Evolutionary conservation across 768 basidiomycete genomes (phyloP).

Genomic region (Pholiota conissans): DNA sequence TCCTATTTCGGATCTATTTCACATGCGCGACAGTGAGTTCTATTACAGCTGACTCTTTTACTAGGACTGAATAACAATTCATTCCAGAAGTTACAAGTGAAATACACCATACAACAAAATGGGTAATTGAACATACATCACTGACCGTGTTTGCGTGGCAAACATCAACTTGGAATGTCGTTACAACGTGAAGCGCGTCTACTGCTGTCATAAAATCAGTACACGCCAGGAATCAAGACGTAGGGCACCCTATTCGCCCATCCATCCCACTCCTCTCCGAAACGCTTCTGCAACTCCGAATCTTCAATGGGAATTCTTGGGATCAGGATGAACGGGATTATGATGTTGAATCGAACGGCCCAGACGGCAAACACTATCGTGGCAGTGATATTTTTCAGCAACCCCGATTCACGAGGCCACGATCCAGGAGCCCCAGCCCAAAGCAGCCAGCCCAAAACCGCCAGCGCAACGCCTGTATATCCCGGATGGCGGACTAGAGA

Average conservation of each 20-base stretch:
- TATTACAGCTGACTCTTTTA: too few species aligned
- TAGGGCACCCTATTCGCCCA: background rate
- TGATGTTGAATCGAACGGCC: background rate
- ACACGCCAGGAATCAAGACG: background rate
- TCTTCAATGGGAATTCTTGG: background rate
- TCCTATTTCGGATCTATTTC: too few species aligned
- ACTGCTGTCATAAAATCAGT: background rate
- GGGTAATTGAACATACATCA: too few species aligned
- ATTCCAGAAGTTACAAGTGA: too few species aligned
- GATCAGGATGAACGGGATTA: background rate
- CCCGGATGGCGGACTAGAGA: background rate
- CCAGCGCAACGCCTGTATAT: background rate
- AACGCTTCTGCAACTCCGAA: background rate
- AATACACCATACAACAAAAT: too few species aligned
- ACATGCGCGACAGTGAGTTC: too few species aligned
- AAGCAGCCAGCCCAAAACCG: background rate
- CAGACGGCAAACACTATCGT: background rate
- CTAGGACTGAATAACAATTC: too few species aligned
- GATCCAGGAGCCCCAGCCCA: background rate
- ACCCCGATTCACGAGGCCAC: background rate
- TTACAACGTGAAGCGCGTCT: too few species aligned
- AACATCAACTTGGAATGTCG: too few species aligned
- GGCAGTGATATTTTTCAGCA: background rate
- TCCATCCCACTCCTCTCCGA: background rate
- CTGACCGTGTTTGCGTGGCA: too few species aligned